Percentiles rank a stretch among this genome's conserved stretches.
These are phyloP conservation scores for Polyporus arcularius DNA, from an alignment of 768 basidiomycete genomes.

Conservation along the genomic window DNA sequence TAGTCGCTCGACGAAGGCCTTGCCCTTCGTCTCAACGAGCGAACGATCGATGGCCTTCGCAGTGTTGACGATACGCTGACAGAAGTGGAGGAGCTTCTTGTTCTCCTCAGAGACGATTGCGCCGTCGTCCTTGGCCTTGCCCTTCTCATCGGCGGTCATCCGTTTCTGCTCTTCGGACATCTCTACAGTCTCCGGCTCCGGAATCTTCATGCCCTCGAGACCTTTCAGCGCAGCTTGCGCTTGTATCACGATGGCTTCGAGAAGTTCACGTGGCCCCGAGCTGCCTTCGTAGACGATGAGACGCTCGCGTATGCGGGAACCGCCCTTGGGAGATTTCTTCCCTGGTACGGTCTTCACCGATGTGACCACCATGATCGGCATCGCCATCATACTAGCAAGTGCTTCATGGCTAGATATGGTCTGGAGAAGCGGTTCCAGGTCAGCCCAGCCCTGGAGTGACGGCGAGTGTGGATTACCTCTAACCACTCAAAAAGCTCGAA, in stretches of 20 bases:
- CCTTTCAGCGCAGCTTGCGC: slow-evolving; percentile 91
- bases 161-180: slow-evolving; percentile 91
- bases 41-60: slow-evolving; percentile 87
- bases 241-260: slow-evolving; percentile 91
- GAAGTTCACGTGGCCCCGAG: slow-evolving; percentile 84
- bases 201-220: slow-evolving; percentile 61
- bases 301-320: slow-evolving; percentile 68
- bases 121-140: slow-evolving; percentile 61
- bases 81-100: slow-evolving; percentile 75
- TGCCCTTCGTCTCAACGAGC: slow-evolving; percentile 86
- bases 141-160: slow-evolving; percentile 67
- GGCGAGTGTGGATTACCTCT: slow-evolving; percentile 54
- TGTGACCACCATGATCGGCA: slow-evolving; percentile 89
- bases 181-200: slow-evolving; percentile 50
- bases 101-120: slow-evolving; percentile 67
- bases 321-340: slow-evolving; percentile 49
- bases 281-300: slow-evolving; percentile 89
- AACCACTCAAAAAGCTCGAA: slow-evolving; percentile 92
- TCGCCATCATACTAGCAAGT: slow-evolving; percentile 92
- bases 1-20: slow-evolving; percentile 79
- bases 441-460: neutral
- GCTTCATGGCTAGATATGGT: slow-evolving; percentile 93
- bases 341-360: slow-evolving; percentile 64
- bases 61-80: slow-evolving; percentile 81
- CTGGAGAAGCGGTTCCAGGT: slow-evolving; percentile 40